Evolutionary conservation across 768 basidiomycete genomes (phyloP).

Genomic region (Hemileccinum rubropunctum): DNA sequence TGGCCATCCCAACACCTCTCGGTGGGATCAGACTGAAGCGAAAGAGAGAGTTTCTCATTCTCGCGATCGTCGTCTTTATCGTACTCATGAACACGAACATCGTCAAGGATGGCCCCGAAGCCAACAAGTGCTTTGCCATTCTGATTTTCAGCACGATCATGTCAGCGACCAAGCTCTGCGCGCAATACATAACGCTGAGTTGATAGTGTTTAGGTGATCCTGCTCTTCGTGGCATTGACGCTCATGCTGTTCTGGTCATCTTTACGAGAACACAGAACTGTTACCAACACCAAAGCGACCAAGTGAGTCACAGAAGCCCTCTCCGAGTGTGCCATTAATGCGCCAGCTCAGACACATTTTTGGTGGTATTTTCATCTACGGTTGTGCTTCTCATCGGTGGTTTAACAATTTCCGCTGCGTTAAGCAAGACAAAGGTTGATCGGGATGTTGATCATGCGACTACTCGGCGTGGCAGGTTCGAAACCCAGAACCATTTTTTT

Average conservation of each 20-base stretch:
- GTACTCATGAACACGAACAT: constrained; percentile 57
- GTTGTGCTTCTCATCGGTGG: constrained; percentile 98
- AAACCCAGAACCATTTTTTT: constrained; percentile 83
- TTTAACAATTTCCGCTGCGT: constrained; percentile 94
- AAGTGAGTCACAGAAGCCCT: constrained; percentile 49
- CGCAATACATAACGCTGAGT: background rate
- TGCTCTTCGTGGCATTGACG: constrained; percentile 94
- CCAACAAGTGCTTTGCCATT: constrained; percentile 89
- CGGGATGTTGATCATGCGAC: constrained; percentile 84
- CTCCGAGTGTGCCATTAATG: background rate
- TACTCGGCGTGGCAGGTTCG: constrained; percentile 88
- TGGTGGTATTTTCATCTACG: constrained; percentile 94
- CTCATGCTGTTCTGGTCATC: constrained; percentile 86
- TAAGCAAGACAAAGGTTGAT: constrained; percentile 95
- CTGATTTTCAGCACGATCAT: constrained; percentile 86
- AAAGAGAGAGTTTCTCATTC: constrained; percentile 54
- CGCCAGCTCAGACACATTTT: constrained; percentile 68
- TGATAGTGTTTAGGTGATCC: constrained; percentile 69
- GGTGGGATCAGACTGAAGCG: constrained; percentile 65
- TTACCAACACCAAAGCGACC: constrained; percentile 71
- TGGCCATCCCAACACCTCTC: constrained; percentile 57
- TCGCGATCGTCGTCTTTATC: constrained; percentile 59
- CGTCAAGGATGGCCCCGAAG: constrained; percentile 57
- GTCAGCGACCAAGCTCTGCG: constrained; percentile 90
- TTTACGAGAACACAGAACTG: constrained; percentile 53